Evolutionary conservation across 305 asterid genomes (phyloP).

Genomic region (Andrographis paniculata): DNA sequence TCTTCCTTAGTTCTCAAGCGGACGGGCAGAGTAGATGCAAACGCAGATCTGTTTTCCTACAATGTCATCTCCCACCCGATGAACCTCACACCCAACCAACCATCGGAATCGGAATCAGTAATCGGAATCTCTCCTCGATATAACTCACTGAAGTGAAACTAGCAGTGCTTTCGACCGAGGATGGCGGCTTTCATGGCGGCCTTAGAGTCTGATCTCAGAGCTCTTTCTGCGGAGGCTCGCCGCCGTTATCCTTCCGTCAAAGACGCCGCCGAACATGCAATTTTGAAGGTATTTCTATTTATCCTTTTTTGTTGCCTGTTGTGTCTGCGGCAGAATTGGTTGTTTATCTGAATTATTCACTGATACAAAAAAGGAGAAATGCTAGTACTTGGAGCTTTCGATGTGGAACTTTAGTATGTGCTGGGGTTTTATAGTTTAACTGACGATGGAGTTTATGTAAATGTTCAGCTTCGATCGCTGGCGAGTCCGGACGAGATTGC

Average conservation of each 20-base stretch:
- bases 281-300: slow-evolving; percentile 49
- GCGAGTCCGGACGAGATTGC: slow-evolving; percentile 88
- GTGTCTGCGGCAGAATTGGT: not conserved
- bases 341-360: no score
- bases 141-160: not conserved
- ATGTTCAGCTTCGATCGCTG: slow-evolving; percentile 75
- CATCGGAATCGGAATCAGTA: not conserved
- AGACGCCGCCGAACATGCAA: slow-evolving; percentile 99
- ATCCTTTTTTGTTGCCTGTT: not conserved
- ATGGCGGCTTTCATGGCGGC: slow-evolving; percentile 94
- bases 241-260: slow-evolving; percentile 94
- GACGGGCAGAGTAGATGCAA: slow-evolving; percentile 12
- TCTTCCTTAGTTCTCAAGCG: slow-evolving; percentile 13
- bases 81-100: slow-evolving; percentile 2
- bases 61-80: not conserved
- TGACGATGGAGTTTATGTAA: slow-evolving; percentile 18
- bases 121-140: no score
- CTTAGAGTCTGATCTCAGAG: slow-evolving; percentile 94
- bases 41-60: slow-evolving; percentile 25
- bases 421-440: slow-evolving; percentile 8
- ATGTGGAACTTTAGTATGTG: not conserved
- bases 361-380: no score
- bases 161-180: slow-evolving; percentile 17
- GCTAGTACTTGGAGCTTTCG: not conserved
- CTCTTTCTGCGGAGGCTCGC: slow-evolving; percentile 96